Evolutionary conservation across 2,329 filamentous ascomycete genomes (phyloP).

Genomic region (Alternaria sp.): DNA sequence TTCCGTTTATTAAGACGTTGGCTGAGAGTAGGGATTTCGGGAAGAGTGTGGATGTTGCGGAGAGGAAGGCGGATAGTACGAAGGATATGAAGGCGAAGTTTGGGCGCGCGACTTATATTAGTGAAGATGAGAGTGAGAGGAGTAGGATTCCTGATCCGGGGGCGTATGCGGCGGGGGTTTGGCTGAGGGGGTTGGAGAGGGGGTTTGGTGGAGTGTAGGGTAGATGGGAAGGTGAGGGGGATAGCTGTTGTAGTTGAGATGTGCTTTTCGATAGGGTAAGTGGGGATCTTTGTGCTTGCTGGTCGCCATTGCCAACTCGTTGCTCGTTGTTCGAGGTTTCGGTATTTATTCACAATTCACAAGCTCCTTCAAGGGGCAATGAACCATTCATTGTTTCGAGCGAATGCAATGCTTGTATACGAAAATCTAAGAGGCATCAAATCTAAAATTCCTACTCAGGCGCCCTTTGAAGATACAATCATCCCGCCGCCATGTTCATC

Average conservation of each 20-base stretch:
- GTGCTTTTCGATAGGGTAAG: too few species aligned
- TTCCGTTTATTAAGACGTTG: slow-evolving; percentile 82
- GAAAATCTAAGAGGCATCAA: too few species aligned
- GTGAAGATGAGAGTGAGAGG: slow-evolving; percentile 67
- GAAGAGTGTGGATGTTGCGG: slow-evolving; percentile 76
- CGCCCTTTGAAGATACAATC: too few species aligned
- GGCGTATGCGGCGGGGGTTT: slow-evolving; percentile 78
- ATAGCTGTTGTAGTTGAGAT: not conserved
- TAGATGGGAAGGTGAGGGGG: not conserved
- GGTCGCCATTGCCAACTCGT: too few species aligned
- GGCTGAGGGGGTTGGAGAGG: slow-evolving; percentile 70
- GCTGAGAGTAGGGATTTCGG: slow-evolving; percentile 69
- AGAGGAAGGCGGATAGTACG: slow-evolving; percentile 78
- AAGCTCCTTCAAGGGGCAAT: too few species aligned
- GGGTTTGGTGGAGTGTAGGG: slow-evolving; percentile 27
- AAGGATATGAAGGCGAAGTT: slow-evolving; percentile 90
- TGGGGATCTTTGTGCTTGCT: too few species aligned
- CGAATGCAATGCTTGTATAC: too few species aligned
- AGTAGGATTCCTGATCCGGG: slow-evolving; percentile 69
- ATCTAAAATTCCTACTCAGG: too few species aligned
- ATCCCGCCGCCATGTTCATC: too few species aligned
- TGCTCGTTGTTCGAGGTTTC: too few species aligned
- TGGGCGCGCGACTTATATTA: slow-evolving; percentile 83
- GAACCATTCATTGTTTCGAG: too few species aligned
- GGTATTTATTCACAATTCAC: too few species aligned